phyloP scores from a whole-genome alignment of 2,329 filamentous ascomycete genomes.

The Exserohilum turcica region DNA sequence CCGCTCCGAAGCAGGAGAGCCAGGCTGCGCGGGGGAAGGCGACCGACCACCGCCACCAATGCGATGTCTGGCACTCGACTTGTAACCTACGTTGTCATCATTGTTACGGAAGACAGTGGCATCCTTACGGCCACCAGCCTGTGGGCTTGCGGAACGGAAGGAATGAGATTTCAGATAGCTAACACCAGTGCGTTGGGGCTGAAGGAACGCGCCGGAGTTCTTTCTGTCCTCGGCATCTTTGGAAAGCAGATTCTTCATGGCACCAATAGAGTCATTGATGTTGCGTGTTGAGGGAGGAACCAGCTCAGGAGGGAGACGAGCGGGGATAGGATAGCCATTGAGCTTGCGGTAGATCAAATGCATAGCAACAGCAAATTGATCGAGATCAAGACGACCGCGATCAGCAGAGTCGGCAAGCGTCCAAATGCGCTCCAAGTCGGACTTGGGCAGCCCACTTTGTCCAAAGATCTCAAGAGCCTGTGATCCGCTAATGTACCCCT shows the following conservation, averaged over 20 bases:
- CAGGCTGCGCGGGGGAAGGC: constrained; percentile 70
- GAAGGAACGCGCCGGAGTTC: constrained; percentile 83
- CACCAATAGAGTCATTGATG: constrained; percentile 88
- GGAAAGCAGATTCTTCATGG: constrained; percentile 86
- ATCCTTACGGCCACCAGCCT: constrained; percentile 76
- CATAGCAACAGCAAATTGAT: constrained; percentile 98
- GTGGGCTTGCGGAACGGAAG: constrained; percentile 70
- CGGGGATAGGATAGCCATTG: constrained; percentile 92
- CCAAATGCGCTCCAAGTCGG: constrained; percentile 91
- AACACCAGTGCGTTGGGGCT: constrained; percentile 96
- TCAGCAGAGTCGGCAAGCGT: constrained; percentile 93
- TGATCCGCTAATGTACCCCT: constrained; percentile 88
- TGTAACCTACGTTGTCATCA: constrained; percentile 86
- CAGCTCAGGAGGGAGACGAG: constrained; percentile 84
- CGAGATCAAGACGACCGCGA: constrained; percentile 89
- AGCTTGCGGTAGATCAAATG: constrained; percentile 97
- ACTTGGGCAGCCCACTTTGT: constrained; percentile 89
- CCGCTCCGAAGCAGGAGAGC: constrained; percentile 59
- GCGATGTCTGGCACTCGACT: constrained; percentile 88
- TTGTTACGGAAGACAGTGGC: constrained; percentile 97
- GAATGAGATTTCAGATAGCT: constrained; percentile 97
- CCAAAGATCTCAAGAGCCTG: constrained; percentile 97
- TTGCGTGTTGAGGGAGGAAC: constrained; percentile 94
- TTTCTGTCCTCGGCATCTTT: constrained; percentile 90
- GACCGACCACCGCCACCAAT: constrained; percentile 71